A percentile compares a stretch with the other conserved stretches of the same genome.
Evolutionary conservation across 768 basidiomycete genomes (phyloP).

Genomic region (Boletellus sp.): DNA sequence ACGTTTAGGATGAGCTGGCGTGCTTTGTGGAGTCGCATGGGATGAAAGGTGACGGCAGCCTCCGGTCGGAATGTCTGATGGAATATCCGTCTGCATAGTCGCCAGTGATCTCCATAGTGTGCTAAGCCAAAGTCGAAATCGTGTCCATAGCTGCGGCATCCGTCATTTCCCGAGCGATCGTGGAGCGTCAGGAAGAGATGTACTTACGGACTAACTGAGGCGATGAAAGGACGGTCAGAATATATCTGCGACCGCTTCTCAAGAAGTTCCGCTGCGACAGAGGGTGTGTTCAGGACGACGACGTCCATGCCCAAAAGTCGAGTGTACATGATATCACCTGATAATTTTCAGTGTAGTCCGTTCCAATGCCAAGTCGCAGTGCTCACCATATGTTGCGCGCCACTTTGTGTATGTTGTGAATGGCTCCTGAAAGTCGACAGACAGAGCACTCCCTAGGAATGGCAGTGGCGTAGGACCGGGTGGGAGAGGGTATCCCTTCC

Average conservation of each 20-base stretch:
- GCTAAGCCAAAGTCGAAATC: constrained; percentile 6
- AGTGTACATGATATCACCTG: constrained; percentile 47
- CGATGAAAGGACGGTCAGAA: constrained; percentile 44
- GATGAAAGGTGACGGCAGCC: constrained; percentile 1
- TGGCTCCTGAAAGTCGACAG: constrained; percentile 12
- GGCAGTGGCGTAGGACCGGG: no score
- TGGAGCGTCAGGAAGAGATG: no score
- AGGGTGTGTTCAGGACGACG: constrained; percentile 43
- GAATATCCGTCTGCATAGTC: constrained; percentile 13
- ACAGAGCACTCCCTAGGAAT: constrained; percentile 17
- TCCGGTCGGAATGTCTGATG: constrained; percentile 10
- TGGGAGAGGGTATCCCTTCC: no score
- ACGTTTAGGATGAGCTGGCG: constrained; percentile 5
- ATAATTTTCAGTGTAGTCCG: background rate
- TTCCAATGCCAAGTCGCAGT: background rate
- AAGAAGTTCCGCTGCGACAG: constrained; percentile 43
- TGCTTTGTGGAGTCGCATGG: constrained; percentile 9
- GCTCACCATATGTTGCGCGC: constrained; percentile 17
- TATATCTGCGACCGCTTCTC: constrained; percentile 46
- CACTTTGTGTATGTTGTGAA: constrained; percentile 19
- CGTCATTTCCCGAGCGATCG: background rate
- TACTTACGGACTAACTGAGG: constrained; percentile 14
- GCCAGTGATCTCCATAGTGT: constrained; percentile 12
- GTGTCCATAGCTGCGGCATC: constrained; percentile 13
- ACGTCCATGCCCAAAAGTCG: constrained; percentile 43